Evolutionary conservation across 2,329 filamentous ascomycete genomes (phyloP).

Genomic region (Verticillium longisporum): DNA sequence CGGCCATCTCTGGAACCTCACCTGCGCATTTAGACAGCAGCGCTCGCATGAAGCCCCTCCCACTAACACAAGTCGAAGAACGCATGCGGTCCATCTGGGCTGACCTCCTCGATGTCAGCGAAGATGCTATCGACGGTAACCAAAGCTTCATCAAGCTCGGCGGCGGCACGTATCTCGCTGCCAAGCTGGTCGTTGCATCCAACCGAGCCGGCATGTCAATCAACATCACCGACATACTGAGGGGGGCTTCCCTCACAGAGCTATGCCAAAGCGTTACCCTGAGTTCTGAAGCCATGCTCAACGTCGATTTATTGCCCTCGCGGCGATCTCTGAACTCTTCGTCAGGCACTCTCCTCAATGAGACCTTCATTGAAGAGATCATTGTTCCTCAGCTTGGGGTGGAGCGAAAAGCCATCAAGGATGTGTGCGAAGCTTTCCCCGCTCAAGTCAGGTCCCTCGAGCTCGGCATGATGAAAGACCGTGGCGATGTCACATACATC

Average conservation of each 20-base stretch:
- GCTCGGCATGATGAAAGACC: conserved; percentile 33
- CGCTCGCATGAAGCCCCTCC: conserved; percentile 33
- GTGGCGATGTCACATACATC: conserved; percentile 40
- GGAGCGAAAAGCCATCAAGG: conserved; percentile 33
- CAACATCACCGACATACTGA: conserved; percentile 34
- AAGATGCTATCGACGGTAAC: conserved; percentile 30
- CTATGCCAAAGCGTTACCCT: conserved; percentile 29
- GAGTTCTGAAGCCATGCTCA: conserved; percentile 4
- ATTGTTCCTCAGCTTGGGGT: conserved; percentile 36
- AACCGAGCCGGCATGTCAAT: conserved; percentile 33
- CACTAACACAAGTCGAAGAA: conserved; percentile 39
- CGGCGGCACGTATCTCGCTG: conserved; percentile 37
- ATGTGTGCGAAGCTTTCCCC: conserved; percentile 40
- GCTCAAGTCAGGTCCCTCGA: conserved; percentile 42
- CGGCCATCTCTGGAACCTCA: conserved; percentile 29
- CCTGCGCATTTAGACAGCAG: conserved; percentile 26
- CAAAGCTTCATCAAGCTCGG: conserved; percentile 40
- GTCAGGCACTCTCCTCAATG: conserved; percentile 14
- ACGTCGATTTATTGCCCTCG: background rate
- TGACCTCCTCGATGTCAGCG: conserved; percentile 28
- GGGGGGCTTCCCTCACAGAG: conserved; percentile 33
- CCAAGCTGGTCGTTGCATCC: conserved; percentile 35
- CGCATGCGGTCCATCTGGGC: conserved; percentile 42
- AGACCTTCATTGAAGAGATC: conserved; percentile 30
- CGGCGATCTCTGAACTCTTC: background rate